Percentiles rank a stretch among this genome's conserved stretches.
These are phyloP conservation scores for Phytophthora megakarya DNA, from an alignment of 352 stramenopile genomes.

Conservation along the genomic window DNA sequence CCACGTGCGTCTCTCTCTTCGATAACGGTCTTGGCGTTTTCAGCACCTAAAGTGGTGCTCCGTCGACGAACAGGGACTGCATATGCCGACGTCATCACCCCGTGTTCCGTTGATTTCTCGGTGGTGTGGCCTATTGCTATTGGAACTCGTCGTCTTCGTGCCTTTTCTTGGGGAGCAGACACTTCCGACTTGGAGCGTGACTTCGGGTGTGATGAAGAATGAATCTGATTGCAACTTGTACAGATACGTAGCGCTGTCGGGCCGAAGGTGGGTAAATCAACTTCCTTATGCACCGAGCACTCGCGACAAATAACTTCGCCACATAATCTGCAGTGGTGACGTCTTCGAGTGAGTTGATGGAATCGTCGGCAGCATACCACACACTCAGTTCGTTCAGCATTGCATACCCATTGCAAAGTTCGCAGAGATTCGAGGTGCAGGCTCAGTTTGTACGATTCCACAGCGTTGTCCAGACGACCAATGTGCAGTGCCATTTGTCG, in stretches of 20 bases:
- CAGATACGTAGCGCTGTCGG: slow-evolving; percentile 74
- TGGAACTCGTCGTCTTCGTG: slow-evolving; percentile 15
- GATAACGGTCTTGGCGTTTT: slow-evolving; percentile 1
- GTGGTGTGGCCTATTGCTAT: neutral
- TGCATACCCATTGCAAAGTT: slow-evolving; percentile 60
- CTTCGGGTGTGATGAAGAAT: slow-evolving; percentile 22
- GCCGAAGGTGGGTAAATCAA: slow-evolving; percentile 67
- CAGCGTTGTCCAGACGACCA: slow-evolving; percentile 55
- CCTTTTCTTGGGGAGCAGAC: slow-evolving; percentile 9
- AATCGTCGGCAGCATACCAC: slow-evolving; percentile 71
- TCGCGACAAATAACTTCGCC: slow-evolving; percentile 77
- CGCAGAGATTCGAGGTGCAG: slow-evolving; percentile 59
- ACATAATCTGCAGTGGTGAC: slow-evolving; percentile 80
- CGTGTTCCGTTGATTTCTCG: slow-evolving; percentile 6
- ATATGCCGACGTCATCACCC: neutral
- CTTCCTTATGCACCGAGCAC: slow-evolving; percentile 75
- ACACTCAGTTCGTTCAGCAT: slow-evolving; percentile 59
- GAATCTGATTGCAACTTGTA: slow-evolving; percentile 48
- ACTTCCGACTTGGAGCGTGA: slow-evolving; percentile 27
- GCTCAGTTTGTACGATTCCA: slow-evolving; percentile 69
- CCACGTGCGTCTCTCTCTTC: slow-evolving; percentile 2
- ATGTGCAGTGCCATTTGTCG: slow-evolving; percentile 62
- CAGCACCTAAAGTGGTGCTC: slow-evolving; percentile 14
- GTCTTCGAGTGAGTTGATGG: slow-evolving; percentile 62
- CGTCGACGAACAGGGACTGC: slow-evolving; percentile 8